A percentile compares a stretch with the other conserved stretches of the same genome.
Conservation (phyloP, 352 stramenopile species). For the Globisporangium alternatum region DNA sequence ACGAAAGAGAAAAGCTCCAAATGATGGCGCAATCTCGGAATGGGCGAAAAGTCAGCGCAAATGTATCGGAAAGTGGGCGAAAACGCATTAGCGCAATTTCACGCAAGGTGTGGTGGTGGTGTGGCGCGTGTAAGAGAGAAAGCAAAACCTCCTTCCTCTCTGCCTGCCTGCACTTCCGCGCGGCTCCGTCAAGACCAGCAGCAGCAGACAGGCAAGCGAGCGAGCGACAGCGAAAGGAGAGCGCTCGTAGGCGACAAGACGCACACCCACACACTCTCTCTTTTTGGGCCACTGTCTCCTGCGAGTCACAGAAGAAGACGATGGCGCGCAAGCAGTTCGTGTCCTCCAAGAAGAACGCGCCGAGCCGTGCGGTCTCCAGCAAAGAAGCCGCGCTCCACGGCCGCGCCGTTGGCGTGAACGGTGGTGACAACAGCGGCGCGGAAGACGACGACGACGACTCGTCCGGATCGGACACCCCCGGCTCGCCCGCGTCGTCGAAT, state of each 20-base stretch:
- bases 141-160: constrained; percentile 9
- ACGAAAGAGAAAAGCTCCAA: too few species aligned
- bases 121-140: constrained; percentile 1
- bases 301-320: background rate
- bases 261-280: background rate
- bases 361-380: constrained; percentile 74
- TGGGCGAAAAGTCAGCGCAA: too few species aligned
- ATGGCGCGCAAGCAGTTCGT: constrained; percentile 87
- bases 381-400: constrained; percentile 77
- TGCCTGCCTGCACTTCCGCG: background rate
- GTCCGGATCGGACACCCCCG: constrained; percentile 21
- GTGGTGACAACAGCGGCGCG: constrained; percentile 22
- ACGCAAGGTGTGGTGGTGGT: background rate
- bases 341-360: constrained; percentile 86
- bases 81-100: too few species aligned
- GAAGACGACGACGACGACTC: constrained; percentile 23
- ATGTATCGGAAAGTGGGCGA: too few species aligned
- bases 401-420: constrained; percentile 24
- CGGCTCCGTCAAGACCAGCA: background rate
- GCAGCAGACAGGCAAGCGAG: background rate
- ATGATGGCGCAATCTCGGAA: too few species aligned
- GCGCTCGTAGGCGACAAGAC: too few species aligned
- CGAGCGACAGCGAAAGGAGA: background rate
- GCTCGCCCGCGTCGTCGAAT: constrained; percentile 27
- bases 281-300: background rate